phyloP scores from a whole-genome alignment of 2,329 filamentous ascomycete genomes.

The Neonectria coccinea region DNA sequence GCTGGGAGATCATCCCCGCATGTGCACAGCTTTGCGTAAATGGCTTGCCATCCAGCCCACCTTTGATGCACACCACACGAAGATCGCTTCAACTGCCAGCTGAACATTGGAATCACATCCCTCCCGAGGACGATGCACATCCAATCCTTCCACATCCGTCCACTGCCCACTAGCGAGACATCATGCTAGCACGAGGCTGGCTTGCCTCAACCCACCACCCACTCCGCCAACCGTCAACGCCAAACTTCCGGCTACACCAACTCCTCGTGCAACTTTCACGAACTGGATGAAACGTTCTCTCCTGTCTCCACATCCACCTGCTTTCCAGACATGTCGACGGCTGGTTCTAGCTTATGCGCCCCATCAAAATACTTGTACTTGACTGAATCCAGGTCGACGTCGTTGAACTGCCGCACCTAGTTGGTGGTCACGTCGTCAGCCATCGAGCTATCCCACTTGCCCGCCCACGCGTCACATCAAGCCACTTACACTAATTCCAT shows the following conservation, averaged over 20 bases:
- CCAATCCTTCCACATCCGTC: not conserved
- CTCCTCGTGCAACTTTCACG: conserved; percentile 11
- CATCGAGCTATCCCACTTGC: not conserved
- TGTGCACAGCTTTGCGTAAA: conserved; percentile 41
- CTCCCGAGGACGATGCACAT: not conserved
- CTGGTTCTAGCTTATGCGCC: conserved; percentile 48
- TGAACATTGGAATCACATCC: conserved; percentile 18
- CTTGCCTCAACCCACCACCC: not conserved
- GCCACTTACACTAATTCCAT: conserved; percentile 58
- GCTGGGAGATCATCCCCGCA: conserved; percentile 13
- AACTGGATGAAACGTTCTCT: conserved; percentile 21
- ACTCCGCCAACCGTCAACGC: not conserved
- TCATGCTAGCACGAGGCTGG: not conserved
- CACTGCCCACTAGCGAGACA: not conserved
- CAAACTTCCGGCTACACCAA: not conserved
- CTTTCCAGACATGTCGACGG: conserved; percentile 53
- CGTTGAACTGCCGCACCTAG: conserved; percentile 56
- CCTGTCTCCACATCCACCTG: conserved; percentile 22
- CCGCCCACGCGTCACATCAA: not conserved
- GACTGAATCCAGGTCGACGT: conserved; percentile 55
- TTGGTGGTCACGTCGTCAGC: conserved; percentile 16
- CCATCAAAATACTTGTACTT: conserved; percentile 54
- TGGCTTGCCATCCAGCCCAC: conserved; percentile 36
- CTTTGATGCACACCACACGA: conserved; percentile 4
- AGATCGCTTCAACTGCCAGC: conserved; percentile 29